A percentile compares a stretch with the other conserved stretches of the same genome.
Conservation (phyloP, 148 eudicot species). For the Chenopodium berlandieri region DNA sequence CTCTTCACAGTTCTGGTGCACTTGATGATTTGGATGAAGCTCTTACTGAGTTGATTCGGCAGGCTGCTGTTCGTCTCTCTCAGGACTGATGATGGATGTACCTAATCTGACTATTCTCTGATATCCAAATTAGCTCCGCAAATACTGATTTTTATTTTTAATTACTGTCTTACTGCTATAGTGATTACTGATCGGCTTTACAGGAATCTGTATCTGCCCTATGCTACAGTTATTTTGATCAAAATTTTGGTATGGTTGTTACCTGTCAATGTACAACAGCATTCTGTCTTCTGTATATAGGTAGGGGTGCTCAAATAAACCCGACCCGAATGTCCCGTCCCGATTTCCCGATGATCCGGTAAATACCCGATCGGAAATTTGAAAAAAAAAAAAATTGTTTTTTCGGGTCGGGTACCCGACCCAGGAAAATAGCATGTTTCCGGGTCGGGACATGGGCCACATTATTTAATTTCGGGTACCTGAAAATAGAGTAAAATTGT, state of each 20-base stretch:
- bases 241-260: background rate
- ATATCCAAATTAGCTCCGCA: background rate
- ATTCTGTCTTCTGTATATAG: background rate
- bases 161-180: background rate
- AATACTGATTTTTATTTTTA: background rate
- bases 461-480: too few relatives aligned
- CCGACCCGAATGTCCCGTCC: too few relatives aligned
- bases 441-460: too few relatives aligned
- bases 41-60: slow-evolving; percentile 63
- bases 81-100: slow-evolving; percentile 29
- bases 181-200: background rate
- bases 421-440: too few relatives aligned
- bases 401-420: too few relatives aligned
- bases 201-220: background rate
- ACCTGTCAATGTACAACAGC: background rate
- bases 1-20: slow-evolving; percentile 50
- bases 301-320: too few relatives aligned
- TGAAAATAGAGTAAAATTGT: too few relatives aligned
- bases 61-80: slow-evolving; percentile 63
- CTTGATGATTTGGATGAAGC: slow-evolving; percentile 65
- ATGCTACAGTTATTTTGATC: background rate
- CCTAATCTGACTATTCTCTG: background rate
- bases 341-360: too few relatives aligned
- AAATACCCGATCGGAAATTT: too few relatives aligned
- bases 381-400: too few relatives aligned